A percentile compares a stretch with the other conserved stretches of the same genome.
These are phyloP conservation scores for Vicia sativa DNA, from an alignment of 306 rosid species.

Conservation along the genomic window DNA sequence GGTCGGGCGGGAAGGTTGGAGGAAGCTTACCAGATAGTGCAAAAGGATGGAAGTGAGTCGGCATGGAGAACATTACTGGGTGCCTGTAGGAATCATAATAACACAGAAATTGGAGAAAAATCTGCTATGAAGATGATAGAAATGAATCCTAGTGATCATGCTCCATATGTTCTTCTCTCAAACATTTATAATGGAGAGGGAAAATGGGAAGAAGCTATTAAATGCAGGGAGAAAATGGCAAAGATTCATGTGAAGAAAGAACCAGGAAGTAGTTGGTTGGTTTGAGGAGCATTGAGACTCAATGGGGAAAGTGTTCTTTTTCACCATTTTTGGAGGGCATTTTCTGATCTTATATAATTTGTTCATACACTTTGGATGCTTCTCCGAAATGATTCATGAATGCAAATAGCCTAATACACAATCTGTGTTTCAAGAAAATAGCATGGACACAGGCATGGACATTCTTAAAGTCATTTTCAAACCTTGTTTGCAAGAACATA, in stretches of 20 bases:
- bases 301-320: conserved; percentile 4
- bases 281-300: conserved; percentile 32
- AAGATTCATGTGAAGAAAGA: conserved; percentile 47
- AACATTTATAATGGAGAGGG: conserved; percentile 51
- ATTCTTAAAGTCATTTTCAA: neutral
- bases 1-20: conserved; percentile 60
- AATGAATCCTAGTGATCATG: conserved; percentile 54
- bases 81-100: conserved; percentile 55
- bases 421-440: neutral
- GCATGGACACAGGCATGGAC: neutral
- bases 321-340: conserved; percentile 14
- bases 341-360: conserved; percentile 1
- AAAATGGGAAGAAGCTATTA: conserved; percentile 59
- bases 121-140: conserved; percentile 48
- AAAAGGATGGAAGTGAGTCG: conserved; percentile 53
- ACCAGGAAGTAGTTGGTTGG: conserved; percentile 54
- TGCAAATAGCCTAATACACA: neutral
- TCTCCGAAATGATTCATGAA: neutral
- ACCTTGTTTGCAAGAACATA: neutral
- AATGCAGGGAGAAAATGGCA: conserved; percentile 53
- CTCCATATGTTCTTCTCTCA: conserved; percentile 55
- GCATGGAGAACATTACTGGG: conserved; percentile 59
- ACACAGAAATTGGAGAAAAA: conserved; percentile 53
- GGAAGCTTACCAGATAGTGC: conserved; percentile 55
- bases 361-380: neutral